A percentile compares a stretch with the other conserved stretches of the same genome.
Evolutionary conservation across 345 rosid genomes (phyloP).

Genomic region (Turritis glabra): DNA sequence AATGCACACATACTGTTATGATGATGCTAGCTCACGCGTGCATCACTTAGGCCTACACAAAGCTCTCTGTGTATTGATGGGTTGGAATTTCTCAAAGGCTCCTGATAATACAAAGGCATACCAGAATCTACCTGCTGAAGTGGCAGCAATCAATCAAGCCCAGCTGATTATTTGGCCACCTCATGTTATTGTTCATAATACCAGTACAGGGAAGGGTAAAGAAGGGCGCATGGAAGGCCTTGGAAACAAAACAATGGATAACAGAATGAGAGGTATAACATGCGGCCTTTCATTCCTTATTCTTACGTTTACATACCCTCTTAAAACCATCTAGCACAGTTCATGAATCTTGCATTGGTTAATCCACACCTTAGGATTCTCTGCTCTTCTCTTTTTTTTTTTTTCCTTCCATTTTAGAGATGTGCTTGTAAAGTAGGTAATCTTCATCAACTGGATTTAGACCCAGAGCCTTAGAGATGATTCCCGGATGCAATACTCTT

Average conservation of each 20-base stretch:
- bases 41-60: constrained; percentile 96
- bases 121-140: constrained; percentile 72
- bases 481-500: neutral
- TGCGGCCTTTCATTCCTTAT: constrained; percentile 39
- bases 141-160: constrained; percentile 77
- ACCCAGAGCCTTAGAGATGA: constrained; percentile 25
- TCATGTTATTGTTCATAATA: constrained; percentile 84
- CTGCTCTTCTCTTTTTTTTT: neutral
- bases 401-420: neutral
- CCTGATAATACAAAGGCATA: constrained; percentile 89
- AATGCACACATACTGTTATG: constrained; percentile 88
- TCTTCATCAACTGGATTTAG: neutral
- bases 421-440: constrained; percentile 19
- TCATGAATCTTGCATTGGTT: constrained; percentile 26
- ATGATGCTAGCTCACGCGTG: constrained; percentile 70
- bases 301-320: constrained; percentile 27
- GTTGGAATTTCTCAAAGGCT: constrained; percentile 82
- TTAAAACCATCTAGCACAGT: constrained; percentile 9
- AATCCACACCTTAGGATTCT: constrained; percentile 10
- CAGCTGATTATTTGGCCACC: constrained; percentile 99
- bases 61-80: constrained; percentile 94
- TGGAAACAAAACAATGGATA: constrained; percentile 98
- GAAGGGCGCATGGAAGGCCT: constrained; percentile 96
- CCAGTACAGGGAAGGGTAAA: constrained; percentile 89
- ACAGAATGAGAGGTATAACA: constrained; percentile 80